Percentiles rank a stretch among this genome's conserved stretches.
phyloP scores from a whole-genome alignment of 305 asterid species.

The Fraxinus albicans region DNA sequence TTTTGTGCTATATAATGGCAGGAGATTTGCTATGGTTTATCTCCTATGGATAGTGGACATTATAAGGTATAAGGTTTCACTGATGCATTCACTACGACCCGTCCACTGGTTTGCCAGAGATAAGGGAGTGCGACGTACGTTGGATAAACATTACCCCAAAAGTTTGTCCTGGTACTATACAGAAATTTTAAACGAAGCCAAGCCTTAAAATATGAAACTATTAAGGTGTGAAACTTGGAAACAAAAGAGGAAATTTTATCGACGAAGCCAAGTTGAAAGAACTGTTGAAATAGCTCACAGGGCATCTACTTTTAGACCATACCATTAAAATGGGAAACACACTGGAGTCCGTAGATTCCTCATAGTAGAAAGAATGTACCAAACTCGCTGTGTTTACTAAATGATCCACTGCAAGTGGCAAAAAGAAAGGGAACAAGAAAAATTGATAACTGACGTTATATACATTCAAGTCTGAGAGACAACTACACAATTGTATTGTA shows the following conservation, averaged over 20 bases:
- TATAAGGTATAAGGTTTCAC: slow-evolving; percentile 33
- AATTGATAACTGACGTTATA: not conserved
- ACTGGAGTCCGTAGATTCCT: slow-evolving; percentile 75
- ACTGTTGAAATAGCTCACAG: not conserved
- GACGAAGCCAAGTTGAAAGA: not conserved
- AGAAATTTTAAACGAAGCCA: not conserved
- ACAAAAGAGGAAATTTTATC: not conserved
- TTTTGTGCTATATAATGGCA: slow-evolving; percentile 23
- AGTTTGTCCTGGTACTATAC: slow-evolving; percentile 62
- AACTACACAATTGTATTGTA: not conserved
- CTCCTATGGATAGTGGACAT: not conserved
- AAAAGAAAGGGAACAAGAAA: not conserved
- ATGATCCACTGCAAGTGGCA: slow-evolving; percentile 74
- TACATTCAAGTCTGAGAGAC: not conserved
- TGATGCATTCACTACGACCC: slow-evolving; percentile 81
- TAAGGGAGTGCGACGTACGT: slow-evolving; percentile 87
- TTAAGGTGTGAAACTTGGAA: not conserved
- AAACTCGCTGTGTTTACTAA: slow-evolving; percentile 83
- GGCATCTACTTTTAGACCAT: not conserved
- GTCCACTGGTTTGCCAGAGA: slow-evolving; percentile 64
- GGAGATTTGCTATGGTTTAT: slow-evolving; percentile 27
- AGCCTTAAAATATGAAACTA: not conserved
- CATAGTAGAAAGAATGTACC: slow-evolving; percentile 88
- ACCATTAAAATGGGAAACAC: slow-evolving; percentile 86
- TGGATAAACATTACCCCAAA: slow-evolving; percentile 96